Conservation (phyloP, 495 filamentous ascomycete genomes). For the Neurospora tetrasperma region DNA sequence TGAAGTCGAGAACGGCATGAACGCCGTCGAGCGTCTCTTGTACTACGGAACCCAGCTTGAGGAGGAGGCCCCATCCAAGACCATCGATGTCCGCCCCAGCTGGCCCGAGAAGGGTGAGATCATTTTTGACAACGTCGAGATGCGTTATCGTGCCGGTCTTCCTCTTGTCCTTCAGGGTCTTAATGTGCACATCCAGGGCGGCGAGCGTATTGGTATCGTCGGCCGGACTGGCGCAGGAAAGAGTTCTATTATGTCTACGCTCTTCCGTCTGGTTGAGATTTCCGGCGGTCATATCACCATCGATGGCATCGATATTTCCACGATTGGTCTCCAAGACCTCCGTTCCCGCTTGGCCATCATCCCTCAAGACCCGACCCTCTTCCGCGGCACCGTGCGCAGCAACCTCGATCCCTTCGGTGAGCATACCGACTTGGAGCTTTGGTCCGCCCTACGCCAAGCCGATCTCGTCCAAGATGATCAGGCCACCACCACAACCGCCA, state of each 20-base stretch:
- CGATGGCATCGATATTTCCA: conserved; percentile 82
- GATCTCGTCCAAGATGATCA: conserved; percentile 54
- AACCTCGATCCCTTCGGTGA: conserved; percentile 92
- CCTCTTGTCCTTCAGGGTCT: conserved; percentile 78
- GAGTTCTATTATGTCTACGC: conserved; percentile 83
- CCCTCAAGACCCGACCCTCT: conserved; percentile 91
- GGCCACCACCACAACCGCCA: conserved; percentile 13
- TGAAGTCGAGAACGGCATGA: conserved; percentile 97
- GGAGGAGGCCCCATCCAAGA: conserved; percentile 74
- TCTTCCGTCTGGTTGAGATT: conserved; percentile 86
- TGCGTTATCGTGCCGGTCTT: conserved; percentile 78
- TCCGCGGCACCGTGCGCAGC: conserved; percentile 78
- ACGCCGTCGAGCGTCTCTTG: conserved; percentile 84
- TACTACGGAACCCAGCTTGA: conserved; percentile 84
- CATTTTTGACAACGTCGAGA: conserved; percentile 71
- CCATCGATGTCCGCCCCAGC: conserved; percentile 50
- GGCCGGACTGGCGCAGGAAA: conserved; percentile 93
- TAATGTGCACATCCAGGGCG: conserved; percentile 64
- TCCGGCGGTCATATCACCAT: conserved; percentile 77
- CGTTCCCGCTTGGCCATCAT: conserved; percentile 88
- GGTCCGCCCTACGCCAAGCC: conserved; percentile 73
- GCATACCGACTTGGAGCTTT: conserved; percentile 78
- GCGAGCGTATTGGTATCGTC: conserved; percentile 88
- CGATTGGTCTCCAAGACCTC: conserved; percentile 74
- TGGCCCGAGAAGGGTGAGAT: conserved; percentile 88